Evolutionary conservation across 768 basidiomycete genomes (phyloP).

Genomic region (Rhodosporidiobolus sp.): DNA sequence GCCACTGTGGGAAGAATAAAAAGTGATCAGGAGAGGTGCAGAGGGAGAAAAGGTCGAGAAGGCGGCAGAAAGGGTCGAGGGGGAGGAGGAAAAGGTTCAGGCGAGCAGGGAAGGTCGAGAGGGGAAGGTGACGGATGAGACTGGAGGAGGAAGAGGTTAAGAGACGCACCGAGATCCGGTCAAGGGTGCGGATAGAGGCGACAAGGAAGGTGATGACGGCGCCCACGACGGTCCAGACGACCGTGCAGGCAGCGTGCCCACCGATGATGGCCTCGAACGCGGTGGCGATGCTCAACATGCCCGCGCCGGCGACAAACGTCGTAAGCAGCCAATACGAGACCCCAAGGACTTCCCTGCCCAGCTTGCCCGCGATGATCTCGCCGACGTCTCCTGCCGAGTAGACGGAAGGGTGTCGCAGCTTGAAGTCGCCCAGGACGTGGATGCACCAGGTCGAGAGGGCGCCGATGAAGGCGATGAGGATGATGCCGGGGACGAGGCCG

Average conservation of each 20-base stretch:
- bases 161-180: constrained; percentile 27
- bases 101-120: too few species aligned
- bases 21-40: too few species aligned
- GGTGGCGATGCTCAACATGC: background rate
- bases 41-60: too few species aligned
- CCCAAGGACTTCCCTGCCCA: constrained; percentile 1
- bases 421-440: constrained; percentile 1
- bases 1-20: background rate
- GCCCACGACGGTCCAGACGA: background rate
- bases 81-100: too few species aligned
- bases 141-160: too few species aligned
- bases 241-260: background rate
- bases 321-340: background rate
- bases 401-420: background rate
- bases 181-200: constrained; percentile 36
- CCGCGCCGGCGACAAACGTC: background rate
- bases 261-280: background rate
- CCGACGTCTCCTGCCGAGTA: background rate
- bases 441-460: background rate
- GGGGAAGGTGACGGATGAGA: too few species aligned
- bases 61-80: too few species aligned
- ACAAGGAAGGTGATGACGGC: constrained; percentile 10
- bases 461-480: background rate
- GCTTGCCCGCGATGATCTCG: background rate
- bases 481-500: background rate